Base-by-base conservation (phyloP, 2,329 filamentous ascomycete species). In the Hypoxylon sp. region DNA sequence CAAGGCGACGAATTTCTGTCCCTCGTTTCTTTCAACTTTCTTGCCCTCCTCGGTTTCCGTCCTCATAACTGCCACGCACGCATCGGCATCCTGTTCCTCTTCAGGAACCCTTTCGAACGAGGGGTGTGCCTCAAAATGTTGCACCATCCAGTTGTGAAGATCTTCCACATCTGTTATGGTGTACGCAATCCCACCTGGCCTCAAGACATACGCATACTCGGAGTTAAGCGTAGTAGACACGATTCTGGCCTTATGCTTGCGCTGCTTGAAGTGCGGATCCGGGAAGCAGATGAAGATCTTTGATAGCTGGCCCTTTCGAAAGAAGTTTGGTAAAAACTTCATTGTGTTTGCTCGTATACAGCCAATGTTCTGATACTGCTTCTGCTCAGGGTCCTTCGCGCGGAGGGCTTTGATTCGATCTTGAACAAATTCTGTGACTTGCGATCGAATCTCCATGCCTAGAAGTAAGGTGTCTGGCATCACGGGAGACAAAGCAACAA, bases 261-360 rank as follows among this genome's bases (percentile, higher is more conserved):
- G 89, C 11, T 93, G 90, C 82, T 99, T 99, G 85, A 99, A 99
- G 81, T 99, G 96, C 66, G 96, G 96, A 77, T 99, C 96, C 0
- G 96, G 96, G 79, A 99, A 99, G 84, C 96, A 99, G 75, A 99
- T 92, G 81, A 99, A 99, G 78, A 98, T 93, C 78, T 97, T 97
- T 70, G 87, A 88, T 13, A 99, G 88, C 79, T 98, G 95, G 13
- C 83, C 85, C 76, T 91, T 92, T 61, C 82, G 84, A 85, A 99
- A 98, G 85, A 98, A 97, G 79, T 99, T 98, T 69, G 97, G 95
- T n/a, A 99, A 85, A 81, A 98, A 99, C 80, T 99, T 99, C 96
- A 99, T 99, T 4, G 94, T 93, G 83, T 99, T 99, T 72, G 93
- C 93, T 69, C 96, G 91, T 53, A 99, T 85, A 78, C 94, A 97